A percentile compares a stretch with the other conserved stretches of the same genome.
Evolutionary conservation across 306 rosid species (phyloP).

Genomic region (Prunus fruticosa): DNA sequence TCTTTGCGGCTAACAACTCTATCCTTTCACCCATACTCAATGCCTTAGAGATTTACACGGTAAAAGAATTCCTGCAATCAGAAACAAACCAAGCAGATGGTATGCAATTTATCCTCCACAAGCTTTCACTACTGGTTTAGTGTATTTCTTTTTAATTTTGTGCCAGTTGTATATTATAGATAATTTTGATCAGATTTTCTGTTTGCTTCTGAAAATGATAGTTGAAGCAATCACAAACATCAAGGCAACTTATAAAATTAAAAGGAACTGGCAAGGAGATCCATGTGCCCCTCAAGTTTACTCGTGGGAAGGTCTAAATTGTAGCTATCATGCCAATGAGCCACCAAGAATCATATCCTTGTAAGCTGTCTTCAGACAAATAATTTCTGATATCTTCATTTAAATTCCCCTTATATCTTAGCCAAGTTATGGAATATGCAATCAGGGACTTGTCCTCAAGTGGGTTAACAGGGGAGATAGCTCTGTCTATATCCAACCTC

Average conservation of each 20-base stretch:
- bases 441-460: constrained; percentile 46
- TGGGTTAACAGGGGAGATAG: constrained; percentile 40
- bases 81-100: no score
- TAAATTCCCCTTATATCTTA: no score
- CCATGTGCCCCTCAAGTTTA: constrained; percentile 33
- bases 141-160: no score
- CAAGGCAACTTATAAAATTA: constrained; percentile 38
- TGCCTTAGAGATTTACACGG: no score
- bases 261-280: constrained; percentile 56
- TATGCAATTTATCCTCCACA: no score
- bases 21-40: no score
- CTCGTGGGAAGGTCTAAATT: constrained; percentile 39
- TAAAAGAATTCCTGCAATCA: no score
- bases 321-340: constrained; percentile 4
- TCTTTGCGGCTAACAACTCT: no score
- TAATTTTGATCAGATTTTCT: not conserved
- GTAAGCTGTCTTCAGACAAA: constrained; percentile 38
- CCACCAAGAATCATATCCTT: constrained; percentile 38
- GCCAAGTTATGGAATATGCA: not conserved
- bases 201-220: constrained; percentile 10
- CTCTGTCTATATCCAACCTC: constrained; percentile 35
- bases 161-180: no score
- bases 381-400: no score
- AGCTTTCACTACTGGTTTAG: not conserved
- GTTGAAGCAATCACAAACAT: constrained; percentile 46